These are phyloP conservation scores for Stephania yunnanensis DNA, from an alignment of 164 flowering plant species.

Conservation along the genomic window DNA sequence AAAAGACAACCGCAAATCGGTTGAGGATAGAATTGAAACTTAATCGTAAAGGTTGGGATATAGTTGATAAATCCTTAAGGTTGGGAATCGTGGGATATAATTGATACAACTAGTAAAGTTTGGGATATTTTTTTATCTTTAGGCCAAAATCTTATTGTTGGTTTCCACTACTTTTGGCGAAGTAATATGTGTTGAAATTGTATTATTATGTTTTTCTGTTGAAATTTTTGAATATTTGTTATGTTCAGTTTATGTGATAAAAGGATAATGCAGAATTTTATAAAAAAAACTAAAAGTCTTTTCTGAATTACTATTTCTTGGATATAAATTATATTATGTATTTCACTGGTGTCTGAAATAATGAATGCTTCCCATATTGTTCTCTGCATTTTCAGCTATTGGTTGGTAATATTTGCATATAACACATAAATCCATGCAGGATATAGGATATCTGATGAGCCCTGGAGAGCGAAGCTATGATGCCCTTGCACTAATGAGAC, in stretches of 20 bases:
- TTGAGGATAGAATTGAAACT: too few relatives aligned
- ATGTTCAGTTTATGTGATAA: background rate
- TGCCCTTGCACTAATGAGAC: slow-evolving; percentile 79
- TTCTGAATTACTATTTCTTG: background rate
- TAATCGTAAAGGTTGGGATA: too few relatives aligned
- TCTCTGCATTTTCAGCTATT: background rate
- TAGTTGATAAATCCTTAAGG: too few relatives aligned
- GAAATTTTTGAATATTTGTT: background rate
- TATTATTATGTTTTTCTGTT: background rate
- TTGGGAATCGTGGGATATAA: too few relatives aligned
- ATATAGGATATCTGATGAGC: slow-evolving; percentile 63
- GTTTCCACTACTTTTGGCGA: background rate
- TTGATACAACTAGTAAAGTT: too few relatives aligned
- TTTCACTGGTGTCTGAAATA: background rate
- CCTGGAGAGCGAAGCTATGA: slow-evolving; percentile 77
- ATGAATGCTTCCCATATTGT: background rate
- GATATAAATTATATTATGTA: background rate
- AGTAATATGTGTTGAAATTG: background rate
- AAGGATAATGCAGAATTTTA: background rate
- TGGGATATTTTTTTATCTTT: too few relatives aligned
- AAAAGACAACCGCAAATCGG: too few relatives aligned
- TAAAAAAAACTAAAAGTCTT: background rate
- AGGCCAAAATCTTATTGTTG: background rate
- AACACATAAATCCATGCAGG: slow-evolving; percentile 35
- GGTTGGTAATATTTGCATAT: background rate